Evolutionary conservation across 768 basidiomycete genomes (phyloP), one percentile per base, ranked within the genome.

Genomic region (Lactarius vividus): DNA sequence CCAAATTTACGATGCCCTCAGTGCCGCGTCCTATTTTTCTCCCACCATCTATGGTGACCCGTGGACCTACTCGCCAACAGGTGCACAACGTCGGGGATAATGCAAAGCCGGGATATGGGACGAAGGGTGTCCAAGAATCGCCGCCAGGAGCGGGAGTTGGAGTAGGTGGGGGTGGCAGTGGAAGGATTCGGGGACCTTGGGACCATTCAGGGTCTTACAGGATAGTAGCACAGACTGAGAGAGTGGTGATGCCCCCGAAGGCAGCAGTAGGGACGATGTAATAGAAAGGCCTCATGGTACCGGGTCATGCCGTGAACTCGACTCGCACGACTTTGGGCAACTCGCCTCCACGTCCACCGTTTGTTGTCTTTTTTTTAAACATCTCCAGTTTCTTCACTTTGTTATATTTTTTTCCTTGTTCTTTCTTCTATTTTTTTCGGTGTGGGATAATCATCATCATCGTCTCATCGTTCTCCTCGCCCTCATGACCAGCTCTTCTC

Each of bases 401-500:
- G 35, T 61, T 59, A 28, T 40, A 13, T 44, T 59, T 52, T 40
- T 54, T 33, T 53, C 39, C n/a, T 23, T 59, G 35, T 23, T 60
- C 52, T 40, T 39, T 67, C 37, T 31, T 28, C 20, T 42, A 8
- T 10, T 56, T 63, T 16, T 61, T 46, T 64, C 33, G 61, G 46
- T 54, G 31, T 56, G 52, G 54, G 37, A 62, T 62, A 54, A 52
- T 57, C 42, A 44, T 37, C 59, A 55, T 59, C 55, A 39, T 35
- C 54, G 53, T 44, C 60, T 42, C 59, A 56, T 56, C 52, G 3
- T 55, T 58, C 31, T 26, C 13, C 18, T 59, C 63, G 16, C 28
- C 23, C 11, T 60, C 40, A 93, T 93, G 91, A 88, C 89, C 73
- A 87, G 79, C 75, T 85, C 90, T 71, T 87, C 91, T 37, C 76